phyloP scores from a whole-genome alignment of 257 asterid genomes.

The Solanum clarkiae region DNA sequence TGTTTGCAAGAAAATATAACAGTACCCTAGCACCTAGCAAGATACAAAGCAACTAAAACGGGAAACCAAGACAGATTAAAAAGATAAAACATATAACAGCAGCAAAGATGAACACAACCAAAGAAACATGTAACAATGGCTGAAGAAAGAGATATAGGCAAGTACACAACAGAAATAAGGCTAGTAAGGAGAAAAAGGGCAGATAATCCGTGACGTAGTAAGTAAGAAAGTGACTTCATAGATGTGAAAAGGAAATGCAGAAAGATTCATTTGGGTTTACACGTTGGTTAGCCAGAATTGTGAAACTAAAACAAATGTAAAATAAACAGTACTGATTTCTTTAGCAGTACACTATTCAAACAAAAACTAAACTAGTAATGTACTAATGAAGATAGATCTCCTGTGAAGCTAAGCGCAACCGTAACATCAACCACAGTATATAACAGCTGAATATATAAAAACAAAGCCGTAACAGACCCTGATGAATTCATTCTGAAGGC shows the following conservation, averaged over 20 bases:
- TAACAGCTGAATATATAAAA: background rate
- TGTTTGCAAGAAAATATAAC: background rate
- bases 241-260: background rate
- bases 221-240: background rate
- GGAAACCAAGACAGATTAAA: too few species aligned
- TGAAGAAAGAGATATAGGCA: too few species aligned
- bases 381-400: background rate
- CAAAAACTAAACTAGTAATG: background rate
- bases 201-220: background rate
- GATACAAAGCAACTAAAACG: too few species aligned
- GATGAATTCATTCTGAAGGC: conserved; percentile 71
- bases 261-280: background rate
- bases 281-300: background rate
- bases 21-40: too few species aligned
- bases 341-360: background rate
- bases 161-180: too few species aligned
- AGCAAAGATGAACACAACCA: too few species aligned
- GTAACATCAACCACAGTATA: background rate
- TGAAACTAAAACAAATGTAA: background rate
- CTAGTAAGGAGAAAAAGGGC: too few species aligned
- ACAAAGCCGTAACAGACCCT: conserved; percentile 28
- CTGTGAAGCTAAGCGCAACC: background rate
- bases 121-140: too few species aligned
- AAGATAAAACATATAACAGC: too few species aligned
- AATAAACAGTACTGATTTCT: background rate